Evolutionary conservation across 2,329 filamentous ascomycete genomes (phyloP).

Genomic region (Tolypocladium ovalisporum): DNA sequence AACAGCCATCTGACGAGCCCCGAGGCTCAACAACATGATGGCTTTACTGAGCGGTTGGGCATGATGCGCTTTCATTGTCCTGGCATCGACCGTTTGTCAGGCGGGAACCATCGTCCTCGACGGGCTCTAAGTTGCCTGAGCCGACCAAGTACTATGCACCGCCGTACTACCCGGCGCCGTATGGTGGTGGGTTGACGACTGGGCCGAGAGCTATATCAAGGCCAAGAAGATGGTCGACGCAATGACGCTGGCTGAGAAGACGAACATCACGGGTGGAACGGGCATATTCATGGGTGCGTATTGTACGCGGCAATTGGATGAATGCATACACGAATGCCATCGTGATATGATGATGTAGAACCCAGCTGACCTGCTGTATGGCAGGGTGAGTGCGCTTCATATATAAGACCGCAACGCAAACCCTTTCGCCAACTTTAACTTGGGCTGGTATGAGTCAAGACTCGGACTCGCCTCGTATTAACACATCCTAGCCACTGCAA

Average conservation of each 20-base stretch:
- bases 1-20: neutral
- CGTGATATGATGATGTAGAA: neutral
- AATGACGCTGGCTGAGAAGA: constrained; percentile 75
- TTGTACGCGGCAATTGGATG: neutral
- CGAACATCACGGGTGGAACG: constrained; percentile 62
- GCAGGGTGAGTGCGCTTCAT: neutral
- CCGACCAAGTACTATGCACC: constrained; percentile 11
- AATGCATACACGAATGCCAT: no score
- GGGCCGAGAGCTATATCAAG: constrained; percentile 60
- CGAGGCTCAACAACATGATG: neutral
- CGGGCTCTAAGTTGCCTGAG: neutral
- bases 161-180: constrained; percentile 60
- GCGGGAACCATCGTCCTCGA: neutral
- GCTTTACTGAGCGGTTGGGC: neutral
- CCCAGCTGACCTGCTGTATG: neutral
- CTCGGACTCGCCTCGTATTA: neutral
- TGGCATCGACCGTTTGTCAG: neutral
- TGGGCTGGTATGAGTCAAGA: neutral
- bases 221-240: constrained; percentile 56
- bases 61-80: neutral
- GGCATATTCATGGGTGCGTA: constrained; percentile 57
- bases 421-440: neutral
- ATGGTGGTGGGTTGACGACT: constrained; percentile 61
- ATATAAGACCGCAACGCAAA: neutral
- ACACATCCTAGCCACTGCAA: constrained; percentile 45